Conservation (phyloP, 192 early-diverging fungal species). For the Coemansia sp. region DNA sequence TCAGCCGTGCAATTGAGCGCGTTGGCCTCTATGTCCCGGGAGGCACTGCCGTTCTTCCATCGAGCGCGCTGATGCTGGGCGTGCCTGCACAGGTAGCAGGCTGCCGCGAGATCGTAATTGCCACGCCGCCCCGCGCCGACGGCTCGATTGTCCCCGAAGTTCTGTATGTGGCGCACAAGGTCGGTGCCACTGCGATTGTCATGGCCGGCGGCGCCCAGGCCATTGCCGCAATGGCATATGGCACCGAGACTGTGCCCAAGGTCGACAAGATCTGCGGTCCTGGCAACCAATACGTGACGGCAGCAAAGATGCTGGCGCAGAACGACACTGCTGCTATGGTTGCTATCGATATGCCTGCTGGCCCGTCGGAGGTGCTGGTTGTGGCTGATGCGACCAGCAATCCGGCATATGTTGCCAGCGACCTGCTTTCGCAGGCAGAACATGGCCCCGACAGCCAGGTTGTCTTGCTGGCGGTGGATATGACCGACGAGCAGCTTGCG, state of each 20-base stretch:
- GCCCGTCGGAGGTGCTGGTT: conserved; percentile 99
- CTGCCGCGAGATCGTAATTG: conserved; percentile 93
- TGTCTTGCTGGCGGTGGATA: conserved; percentile 84
- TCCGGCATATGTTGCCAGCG: conserved; percentile 92
- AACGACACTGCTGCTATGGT: conserved; percentile 93
- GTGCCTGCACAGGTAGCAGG: conserved; percentile 97
- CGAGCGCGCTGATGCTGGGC: conserved; percentile 94
- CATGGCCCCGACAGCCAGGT: conserved; percentile 97
- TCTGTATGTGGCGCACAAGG: conserved; percentile 96
- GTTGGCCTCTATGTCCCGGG: conserved; percentile 99
- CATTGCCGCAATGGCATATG: conserved; percentile 98
- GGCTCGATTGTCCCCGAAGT: conserved; percentile 94
- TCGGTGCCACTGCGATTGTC: conserved; percentile 90
- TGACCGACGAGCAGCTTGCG: conserved; percentile 67
- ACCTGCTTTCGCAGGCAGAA: conserved; percentile 96
- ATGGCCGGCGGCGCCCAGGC: conserved; percentile 98
- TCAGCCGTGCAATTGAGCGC: conserved; percentile 90
- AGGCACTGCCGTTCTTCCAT: conserved; percentile 95
- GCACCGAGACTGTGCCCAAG: conserved; percentile 94
- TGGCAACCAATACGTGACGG: conserved; percentile 99
- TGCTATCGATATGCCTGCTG: conserved; percentile 99
- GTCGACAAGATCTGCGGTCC: conserved; percentile 99
- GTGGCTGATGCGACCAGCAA: conserved; percentile 85
- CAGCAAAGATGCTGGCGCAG: conserved; percentile 97
- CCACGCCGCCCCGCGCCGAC: conserved; percentile 90